Evolutionary conservation across 331 rosid species (phyloP).

Genomic region (Dryas integrifolia): DNA sequence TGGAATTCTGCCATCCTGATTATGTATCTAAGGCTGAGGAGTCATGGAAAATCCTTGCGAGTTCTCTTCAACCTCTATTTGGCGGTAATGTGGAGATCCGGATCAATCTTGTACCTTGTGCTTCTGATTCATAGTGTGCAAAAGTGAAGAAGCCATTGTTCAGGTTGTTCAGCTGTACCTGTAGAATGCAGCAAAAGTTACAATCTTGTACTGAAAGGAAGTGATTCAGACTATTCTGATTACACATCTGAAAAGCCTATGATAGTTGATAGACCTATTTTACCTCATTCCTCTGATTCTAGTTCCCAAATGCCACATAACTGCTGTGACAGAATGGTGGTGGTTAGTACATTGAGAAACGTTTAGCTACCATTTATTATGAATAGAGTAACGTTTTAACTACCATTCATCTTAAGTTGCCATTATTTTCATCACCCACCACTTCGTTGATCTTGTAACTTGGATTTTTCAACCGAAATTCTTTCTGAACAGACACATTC

Average conservation of each 20-base stretch:
- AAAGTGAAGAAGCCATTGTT: slow-evolving; percentile 49
- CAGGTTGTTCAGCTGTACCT: slow-evolving; percentile 67
- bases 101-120: slow-evolving; percentile 43
- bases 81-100: slow-evolving; percentile 74
- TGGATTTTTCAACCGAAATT: no score
- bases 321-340: slow-evolving; percentile 34
- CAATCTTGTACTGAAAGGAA: slow-evolving; percentile 36
- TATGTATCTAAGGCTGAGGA: slow-evolving; percentile 51
- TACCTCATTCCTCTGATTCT: slow-evolving; percentile 41
- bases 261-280: slow-evolving; percentile 37
- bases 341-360: slow-evolving; percentile 47
- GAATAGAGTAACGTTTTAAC: no score
- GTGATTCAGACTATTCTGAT: slow-evolving; percentile 47
- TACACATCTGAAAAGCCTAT: slow-evolving; percentile 44
- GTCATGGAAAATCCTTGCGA: slow-evolving; percentile 70
- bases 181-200: slow-evolving; percentile 45
- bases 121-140: slow-evolving; percentile 38
- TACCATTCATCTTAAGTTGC: no score
- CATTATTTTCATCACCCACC: no score
- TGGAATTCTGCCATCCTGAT: slow-evolving; percentile 57
- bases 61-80: slow-evolving; percentile 51
- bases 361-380: no score
- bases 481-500: no score
- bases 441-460: no score
- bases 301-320: slow-evolving; percentile 40